phyloP scores from a whole-genome alignment of 2,329 filamentous ascomycete genomes.

The Trichoderma breve region DNA sequence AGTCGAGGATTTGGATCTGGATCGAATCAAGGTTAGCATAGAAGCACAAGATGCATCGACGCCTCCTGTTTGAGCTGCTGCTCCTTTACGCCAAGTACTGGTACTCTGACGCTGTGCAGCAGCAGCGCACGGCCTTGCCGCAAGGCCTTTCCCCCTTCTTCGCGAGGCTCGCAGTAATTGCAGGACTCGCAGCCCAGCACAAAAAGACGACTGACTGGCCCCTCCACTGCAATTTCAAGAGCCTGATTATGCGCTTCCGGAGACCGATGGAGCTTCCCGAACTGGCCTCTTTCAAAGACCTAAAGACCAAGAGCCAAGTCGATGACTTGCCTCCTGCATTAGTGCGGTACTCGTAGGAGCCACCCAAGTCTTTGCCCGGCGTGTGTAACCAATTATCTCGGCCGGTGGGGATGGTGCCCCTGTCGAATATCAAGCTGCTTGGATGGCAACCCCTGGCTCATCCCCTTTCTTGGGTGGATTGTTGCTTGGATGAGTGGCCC shows the following conservation, averaged over 20 bases:
- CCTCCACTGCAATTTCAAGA: slow-evolving; percentile 16
- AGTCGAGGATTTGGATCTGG: neutral
- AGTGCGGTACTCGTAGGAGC: slow-evolving; percentile 7
- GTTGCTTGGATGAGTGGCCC: slow-evolving; percentile 2
- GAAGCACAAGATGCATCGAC: slow-evolving; percentile 6
- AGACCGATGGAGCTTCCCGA: slow-evolving; percentile 12
- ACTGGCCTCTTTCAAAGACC: neutral
- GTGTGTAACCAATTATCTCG: slow-evolving; percentile 15
- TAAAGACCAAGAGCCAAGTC: slow-evolving; percentile 3
- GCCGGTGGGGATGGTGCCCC: slow-evolving; percentile 7
- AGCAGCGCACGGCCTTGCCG: slow-evolving; percentile 8
- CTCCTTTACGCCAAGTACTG: neutral
- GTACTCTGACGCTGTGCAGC: neutral
- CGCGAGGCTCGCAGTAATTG: slow-evolving; percentile 2
- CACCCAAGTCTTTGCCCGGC: neutral
- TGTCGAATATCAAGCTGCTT: slow-evolving; percentile 13
- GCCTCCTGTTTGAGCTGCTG: slow-evolving; percentile 10
- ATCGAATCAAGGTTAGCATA: neutral
- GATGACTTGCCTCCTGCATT: slow-evolving; percentile 20
- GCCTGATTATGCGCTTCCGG: neutral
- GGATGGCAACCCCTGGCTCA: slow-evolving; percentile 10
- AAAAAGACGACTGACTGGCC: neutral
- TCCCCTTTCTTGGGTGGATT: slow-evolving; percentile 18
- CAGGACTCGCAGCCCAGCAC: neutral
- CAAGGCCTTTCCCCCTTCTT: neutral